Percentiles rank a stretch among this genome's conserved stretches.
Evolutionary conservation across 306 rosid species (phyloP).

Genomic region (Cicer chorassanicum): DNA sequence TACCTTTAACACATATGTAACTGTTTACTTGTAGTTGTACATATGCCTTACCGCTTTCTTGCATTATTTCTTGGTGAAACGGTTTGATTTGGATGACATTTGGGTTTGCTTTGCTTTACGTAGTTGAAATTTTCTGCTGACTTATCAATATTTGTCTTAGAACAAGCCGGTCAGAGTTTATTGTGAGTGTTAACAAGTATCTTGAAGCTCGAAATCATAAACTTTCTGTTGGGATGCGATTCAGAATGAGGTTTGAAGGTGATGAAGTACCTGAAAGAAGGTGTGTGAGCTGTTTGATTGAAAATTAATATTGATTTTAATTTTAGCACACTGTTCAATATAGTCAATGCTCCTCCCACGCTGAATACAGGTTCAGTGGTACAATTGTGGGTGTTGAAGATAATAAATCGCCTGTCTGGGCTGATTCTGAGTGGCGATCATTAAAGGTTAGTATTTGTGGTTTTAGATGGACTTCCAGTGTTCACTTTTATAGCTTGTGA

Average conservation of each 20-base stretch:
- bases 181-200: conserved; percentile 90
- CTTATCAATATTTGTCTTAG: conserved; percentile 54
- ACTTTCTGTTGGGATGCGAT: conserved; percentile 97
- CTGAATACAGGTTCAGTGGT: conserved; percentile 83
- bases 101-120: conserved; percentile 24
- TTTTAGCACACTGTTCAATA: conserved; percentile 14
- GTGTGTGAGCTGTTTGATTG: conserved; percentile 51
- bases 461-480: conserved; percentile 20
- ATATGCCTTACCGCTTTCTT: conserved; percentile 11
- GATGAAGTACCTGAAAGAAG: conserved; percentile 99
- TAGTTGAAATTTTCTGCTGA: conserved; percentile 45
- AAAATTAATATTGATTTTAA: conserved; percentile 33
- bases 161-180: conserved; percentile 94
- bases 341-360: conserved; percentile 16
- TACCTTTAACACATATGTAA: conserved; percentile 13
- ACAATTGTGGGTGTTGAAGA: conserved; percentile 97
- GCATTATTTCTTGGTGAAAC: conserved; percentile 33
- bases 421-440: conserved; percentile 95
- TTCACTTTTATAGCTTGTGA: conserved; percentile 5
- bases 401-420: conserved; percentile 75
- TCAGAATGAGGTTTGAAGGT: conserved; percentile 97
- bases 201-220: conserved; percentile 89
- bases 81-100: conserved; percentile 25
- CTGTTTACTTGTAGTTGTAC: conserved; percentile 1
- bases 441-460: conserved; percentile 63